These are phyloP conservation scores for Graphilbum fragrans DNA, from an alignment of 2,329 filamentous ascomycete species.

Conservation along the genomic window DNA sequence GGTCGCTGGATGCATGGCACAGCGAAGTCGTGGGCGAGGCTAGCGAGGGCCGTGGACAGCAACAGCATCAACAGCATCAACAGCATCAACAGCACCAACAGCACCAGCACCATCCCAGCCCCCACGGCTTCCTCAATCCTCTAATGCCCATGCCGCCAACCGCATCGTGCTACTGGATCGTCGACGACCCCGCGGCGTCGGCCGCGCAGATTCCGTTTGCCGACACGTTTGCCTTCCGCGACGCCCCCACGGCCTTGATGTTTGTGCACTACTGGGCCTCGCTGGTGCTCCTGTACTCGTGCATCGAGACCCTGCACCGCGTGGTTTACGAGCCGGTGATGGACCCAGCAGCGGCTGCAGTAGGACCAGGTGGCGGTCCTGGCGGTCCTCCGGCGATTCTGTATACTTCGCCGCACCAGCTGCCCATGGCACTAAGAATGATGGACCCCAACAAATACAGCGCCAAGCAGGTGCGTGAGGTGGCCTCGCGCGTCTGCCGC, in stretches of 20 bases:
- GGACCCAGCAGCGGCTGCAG: slow-evolving; percentile 14
- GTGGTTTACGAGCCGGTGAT: slow-evolving; percentile 30
- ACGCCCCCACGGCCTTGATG: slow-evolving; percentile 29
- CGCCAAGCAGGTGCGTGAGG: slow-evolving; percentile 24
- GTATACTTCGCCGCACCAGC: neutral
- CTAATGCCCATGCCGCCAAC: too few relatives aligned
- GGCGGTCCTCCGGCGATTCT: neutral
- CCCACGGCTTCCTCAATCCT: too few relatives aligned
- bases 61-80: too few relatives aligned
- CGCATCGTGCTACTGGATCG: slow-evolving; percentile 24
- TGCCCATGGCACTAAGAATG: slow-evolving; percentile 19
- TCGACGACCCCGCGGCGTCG: slow-evolving; percentile 13
- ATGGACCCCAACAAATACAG: slow-evolving; percentile 22
- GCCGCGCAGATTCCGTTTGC: slow-evolving; percentile 28
- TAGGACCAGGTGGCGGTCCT: neutral
- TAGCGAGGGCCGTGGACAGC: neutral
- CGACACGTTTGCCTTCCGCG: slow-evolving; percentile 31
- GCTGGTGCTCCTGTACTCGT: slow-evolving; percentile 35
- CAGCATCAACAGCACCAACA: too few relatives aligned
- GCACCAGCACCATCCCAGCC: too few relatives aligned
- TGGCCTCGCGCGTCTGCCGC: slow-evolving; percentile 37
- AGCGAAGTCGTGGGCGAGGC: slow-evolving; percentile 12
- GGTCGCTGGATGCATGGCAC: slow-evolving; percentile 36
- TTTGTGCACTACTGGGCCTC: slow-evolving; percentile 43
- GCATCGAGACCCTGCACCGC: slow-evolving; percentile 31